phyloP scores from a whole-genome alignment of 306 rosid species.

The Prinsepia uniflora region DNA sequence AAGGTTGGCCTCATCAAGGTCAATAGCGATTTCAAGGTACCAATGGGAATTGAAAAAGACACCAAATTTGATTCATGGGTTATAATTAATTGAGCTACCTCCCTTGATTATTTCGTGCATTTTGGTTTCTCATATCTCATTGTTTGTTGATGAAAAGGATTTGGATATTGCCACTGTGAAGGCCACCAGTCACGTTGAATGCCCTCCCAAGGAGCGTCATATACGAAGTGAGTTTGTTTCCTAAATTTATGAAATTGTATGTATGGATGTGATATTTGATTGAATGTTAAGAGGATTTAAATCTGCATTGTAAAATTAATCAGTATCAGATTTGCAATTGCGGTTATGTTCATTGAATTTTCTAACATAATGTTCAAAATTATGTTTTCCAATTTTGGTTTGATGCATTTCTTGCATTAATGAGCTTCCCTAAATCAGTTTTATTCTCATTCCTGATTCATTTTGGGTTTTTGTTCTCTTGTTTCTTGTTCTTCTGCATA shows the following conservation, averaged over 20 bases:
- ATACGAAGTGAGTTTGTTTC: conserved; percentile 65
- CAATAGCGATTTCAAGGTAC: conserved; percentile 87
- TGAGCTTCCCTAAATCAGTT: neutral
- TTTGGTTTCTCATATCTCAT: neutral
- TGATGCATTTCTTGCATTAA: neutral
- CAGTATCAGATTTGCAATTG: neutral
- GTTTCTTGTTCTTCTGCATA: conserved; percentile 15
- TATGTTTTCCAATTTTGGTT: neutral
- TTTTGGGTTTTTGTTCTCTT: neutral
- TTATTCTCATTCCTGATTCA: neutral
- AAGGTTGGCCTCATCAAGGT: conserved; percentile 98
- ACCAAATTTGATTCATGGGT: neutral
- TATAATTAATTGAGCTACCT: neutral
- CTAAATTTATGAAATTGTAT: neutral
- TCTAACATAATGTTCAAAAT: neutral
- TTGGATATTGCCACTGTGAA: conserved; percentile 90
- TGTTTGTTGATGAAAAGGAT: conserved; percentile 43
- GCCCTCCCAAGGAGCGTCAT: conserved; percentile 94
- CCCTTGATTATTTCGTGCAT: neutral
- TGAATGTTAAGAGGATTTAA: neutral
- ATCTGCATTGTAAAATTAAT: neutral
- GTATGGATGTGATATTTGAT: neutral
- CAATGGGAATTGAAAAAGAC: neutral
- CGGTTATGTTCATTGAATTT: neutral
- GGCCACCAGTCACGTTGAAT: conserved; percentile 86